Conservation (phyloP, 768 basidiomycete species). For the Collybia sp. region DNA sequence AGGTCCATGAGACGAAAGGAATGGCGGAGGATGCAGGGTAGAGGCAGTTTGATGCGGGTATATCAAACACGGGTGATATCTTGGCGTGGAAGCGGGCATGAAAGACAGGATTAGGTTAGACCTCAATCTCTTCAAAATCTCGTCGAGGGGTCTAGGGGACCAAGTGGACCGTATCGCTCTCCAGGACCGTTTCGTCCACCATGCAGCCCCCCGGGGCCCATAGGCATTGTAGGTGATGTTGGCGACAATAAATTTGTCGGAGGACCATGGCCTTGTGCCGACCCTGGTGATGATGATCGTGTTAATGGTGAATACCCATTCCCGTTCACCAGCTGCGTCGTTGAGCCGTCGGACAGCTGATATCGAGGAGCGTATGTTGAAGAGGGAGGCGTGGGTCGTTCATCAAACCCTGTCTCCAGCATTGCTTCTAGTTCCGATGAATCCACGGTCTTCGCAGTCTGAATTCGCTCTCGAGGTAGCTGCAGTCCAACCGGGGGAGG, state of each 20-base stretch:
- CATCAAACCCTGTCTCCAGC: constrained; percentile 88
- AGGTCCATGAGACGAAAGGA: constrained; percentile 23
- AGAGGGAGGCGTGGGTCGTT: constrained; percentile 47
- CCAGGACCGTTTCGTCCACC: constrained; percentile 18
- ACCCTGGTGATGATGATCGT: constrained; percentile 41
- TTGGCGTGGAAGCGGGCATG: background rate
- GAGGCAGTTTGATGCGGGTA: constrained; percentile 31
- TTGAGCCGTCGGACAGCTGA: constrained; percentile 56
- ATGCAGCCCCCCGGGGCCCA: constrained; percentile 11
- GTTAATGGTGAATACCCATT: constrained; percentile 58
- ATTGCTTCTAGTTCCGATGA: constrained; percentile 85
- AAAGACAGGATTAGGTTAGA: no score
- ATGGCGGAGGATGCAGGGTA: constrained; percentile 10
- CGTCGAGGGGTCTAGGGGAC: constrained; percentile 58
- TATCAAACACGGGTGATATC: constrained; percentile 28
- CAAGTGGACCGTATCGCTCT: constrained; percentile 49
- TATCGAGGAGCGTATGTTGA: constrained; percentile 49
- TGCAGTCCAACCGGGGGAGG: constrained; percentile 79
- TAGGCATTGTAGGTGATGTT: constrained; percentile 29
- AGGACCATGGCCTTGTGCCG: constrained; percentile 14
- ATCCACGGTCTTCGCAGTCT: constrained; percentile 47
- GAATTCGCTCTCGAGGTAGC: constrained; percentile 32
- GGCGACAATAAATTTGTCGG: constrained; percentile 33
- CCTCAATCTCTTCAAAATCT: constrained; percentile 32
- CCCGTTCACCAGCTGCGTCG: constrained; percentile 34